Conservation (phyloP, 805 yeast species). For the Maudiozyma pseudohumilis region DNA sequence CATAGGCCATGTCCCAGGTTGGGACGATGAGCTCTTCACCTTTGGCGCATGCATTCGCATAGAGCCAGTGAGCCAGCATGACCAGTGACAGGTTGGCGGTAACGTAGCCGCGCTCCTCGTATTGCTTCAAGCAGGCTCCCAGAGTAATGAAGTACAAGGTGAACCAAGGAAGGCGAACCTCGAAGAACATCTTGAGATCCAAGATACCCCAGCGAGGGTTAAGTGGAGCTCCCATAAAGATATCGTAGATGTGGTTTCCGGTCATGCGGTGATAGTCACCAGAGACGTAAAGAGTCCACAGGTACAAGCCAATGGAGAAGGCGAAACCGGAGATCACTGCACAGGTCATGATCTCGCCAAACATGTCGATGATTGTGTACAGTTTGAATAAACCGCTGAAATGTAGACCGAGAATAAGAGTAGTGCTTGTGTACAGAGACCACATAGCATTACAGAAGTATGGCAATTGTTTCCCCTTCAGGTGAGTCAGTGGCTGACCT, state of each 20-base stretch:
- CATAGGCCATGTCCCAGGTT: conserved; percentile 99
- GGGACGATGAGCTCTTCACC: conserved; percentile 97
- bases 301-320: conserved; percentile 59
- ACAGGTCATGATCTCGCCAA: conserved; percentile 88
- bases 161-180: conserved; percentile 95
- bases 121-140: conserved; percentile 68
- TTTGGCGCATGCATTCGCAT: conserved; percentile 93
- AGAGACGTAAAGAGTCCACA: conserved; percentile 54
- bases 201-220: conserved; percentile 90
- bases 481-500: conserved; percentile 84
- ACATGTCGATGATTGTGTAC: conserved; percentile 63
- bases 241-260: conserved; percentile 80
- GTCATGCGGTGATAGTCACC: conserved; percentile 84
- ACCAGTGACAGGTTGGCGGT: conserved; percentile 65
- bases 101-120: conserved; percentile 68
- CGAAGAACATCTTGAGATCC: conserved; percentile 94
- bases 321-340: conserved; percentile 72
- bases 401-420: conserved; percentile 52
- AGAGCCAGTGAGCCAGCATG: conserved; percentile 80
- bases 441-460: conserved; percentile 88
- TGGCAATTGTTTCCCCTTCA: conserved; percentile 70
- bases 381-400: conserved; percentile 63
- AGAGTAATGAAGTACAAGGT: conserved; percentile 68
- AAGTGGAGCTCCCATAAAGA: conserved; percentile 97
- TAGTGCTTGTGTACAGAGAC: conserved; percentile 64